Conservation (phyloP, 2,329 filamentous ascomycete genomes). For the Trichophyton mentagrophytes region DNA sequence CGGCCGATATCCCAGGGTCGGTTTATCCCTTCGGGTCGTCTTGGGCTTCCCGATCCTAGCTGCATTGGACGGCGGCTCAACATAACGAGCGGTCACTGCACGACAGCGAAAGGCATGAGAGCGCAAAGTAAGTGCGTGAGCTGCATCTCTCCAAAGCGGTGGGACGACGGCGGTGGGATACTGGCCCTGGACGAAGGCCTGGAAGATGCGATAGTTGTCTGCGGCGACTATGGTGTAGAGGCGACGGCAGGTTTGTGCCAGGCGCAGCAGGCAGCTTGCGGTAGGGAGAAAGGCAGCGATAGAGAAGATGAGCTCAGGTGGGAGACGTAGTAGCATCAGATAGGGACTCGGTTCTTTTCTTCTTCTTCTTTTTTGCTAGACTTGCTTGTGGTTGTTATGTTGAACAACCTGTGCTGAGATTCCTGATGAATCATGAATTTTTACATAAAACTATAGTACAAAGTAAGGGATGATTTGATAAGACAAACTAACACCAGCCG, state of each 20-base stretch:
- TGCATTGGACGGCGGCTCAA: slow-evolving; percentile 35
- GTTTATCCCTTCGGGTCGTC: slow-evolving; percentile 36
- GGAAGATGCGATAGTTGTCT: slow-evolving; percentile 37
- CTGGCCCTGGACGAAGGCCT: slow-evolving; percentile 34
- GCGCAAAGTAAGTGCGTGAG: slow-evolving; percentile 43
- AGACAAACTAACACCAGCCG: background rate
- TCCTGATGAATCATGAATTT: too few relatives aligned
- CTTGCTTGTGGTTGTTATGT: background rate
- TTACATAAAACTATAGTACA: too few relatives aligned
- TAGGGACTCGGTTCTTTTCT: background rate
- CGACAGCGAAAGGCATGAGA: slow-evolving; percentile 46
- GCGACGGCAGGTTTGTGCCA: slow-evolving; percentile 36
- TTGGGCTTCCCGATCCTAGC: slow-evolving; percentile 23
- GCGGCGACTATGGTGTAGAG: slow-evolving; percentile 35
- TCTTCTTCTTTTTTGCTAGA: background rate
- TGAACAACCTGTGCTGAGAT: too few relatives aligned
- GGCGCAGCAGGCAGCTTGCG: slow-evolving; percentile 31
- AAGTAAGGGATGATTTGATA: background rate
- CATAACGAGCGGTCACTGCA: slow-evolving; percentile 42
- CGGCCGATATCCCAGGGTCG: slow-evolving; percentile 45
- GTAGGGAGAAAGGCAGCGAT: slow-evolving; percentile 34
- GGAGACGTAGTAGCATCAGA: slow-evolving; percentile 25
- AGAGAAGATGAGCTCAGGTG: slow-evolving; percentile 33
- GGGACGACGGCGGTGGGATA: slow-evolving; percentile 37
- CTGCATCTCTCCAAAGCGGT: slow-evolving; percentile 38